These are phyloP conservation scores for Paracorniculantispora psalliotae DNA, from an alignment of 2,329 filamentous ascomycete species.

Conservation along the genomic window DNA sequence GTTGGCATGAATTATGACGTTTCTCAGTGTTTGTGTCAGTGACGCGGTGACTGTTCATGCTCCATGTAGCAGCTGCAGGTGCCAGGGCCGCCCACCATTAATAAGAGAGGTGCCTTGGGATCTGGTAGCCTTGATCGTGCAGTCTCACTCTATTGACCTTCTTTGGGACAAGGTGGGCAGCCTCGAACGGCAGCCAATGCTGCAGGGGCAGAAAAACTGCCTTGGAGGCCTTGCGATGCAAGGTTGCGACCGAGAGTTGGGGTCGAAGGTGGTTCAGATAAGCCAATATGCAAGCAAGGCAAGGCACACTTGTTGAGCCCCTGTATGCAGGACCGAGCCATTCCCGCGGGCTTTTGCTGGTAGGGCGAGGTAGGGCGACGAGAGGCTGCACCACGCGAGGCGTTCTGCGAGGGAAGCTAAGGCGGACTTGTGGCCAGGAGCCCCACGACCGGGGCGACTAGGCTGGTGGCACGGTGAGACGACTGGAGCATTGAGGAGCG, in stretches of 20 bases:
- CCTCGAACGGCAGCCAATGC: not conserved
- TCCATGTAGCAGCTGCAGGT: not conserved
- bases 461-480: not conserved
- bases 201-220: not conserved
- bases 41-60: too few species aligned
- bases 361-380: not conserved
- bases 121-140: constrained; percentile 1
- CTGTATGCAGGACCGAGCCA: not conserved
- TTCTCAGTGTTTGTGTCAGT: too few species aligned
- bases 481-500: too few species aligned
- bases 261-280: not conserved
- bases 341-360: not conserved
- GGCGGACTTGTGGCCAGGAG: not conserved
- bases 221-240: not conserved
- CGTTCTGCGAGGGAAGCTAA: constrained; percentile 1
- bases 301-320: not conserved
- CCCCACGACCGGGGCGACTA: not conserved
- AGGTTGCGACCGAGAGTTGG: not conserved
- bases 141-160: not conserved
- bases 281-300: not conserved
- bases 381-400: not conserved
- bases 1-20: not conserved
- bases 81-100: not conserved
- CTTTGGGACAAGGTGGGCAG: constrained; percentile 1
- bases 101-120: not conserved